Percentiles rank a stretch among this genome's conserved stretches.
Conservation (phyloP, 2,329 filamentous ascomycete genomes). For the Botrytis aclada region DNA sequence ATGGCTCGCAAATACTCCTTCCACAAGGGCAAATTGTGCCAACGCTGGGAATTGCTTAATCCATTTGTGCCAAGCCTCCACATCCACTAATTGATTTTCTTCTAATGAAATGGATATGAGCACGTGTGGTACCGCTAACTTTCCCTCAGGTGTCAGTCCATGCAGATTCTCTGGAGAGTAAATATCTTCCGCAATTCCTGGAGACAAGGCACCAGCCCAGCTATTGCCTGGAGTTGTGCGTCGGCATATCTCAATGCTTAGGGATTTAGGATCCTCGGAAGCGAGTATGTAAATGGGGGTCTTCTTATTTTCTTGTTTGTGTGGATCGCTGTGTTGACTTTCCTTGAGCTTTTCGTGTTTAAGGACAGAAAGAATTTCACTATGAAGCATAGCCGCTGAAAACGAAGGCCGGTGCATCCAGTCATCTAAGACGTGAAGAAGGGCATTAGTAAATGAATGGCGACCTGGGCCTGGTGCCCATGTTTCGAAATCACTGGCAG, state of each 20-base stretch:
- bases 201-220: slow-evolving; percentile 11
- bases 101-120: slow-evolving; percentile 60
- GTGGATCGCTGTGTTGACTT: neutral
- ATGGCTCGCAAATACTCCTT: slow-evolving; percentile 60
- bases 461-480: slow-evolving; percentile 22
- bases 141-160: slow-evolving; percentile 14
- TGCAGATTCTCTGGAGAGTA: slow-evolving; percentile 18
- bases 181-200: slow-evolving; percentile 1
- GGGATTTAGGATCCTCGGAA: slow-evolving; percentile 19
- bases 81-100: slow-evolving; percentile 53
- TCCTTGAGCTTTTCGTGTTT: slow-evolving; percentile 13
- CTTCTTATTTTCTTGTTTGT: slow-evolving; percentile 15
- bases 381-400: slow-evolving; percentile 30
- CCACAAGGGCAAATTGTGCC: slow-evolving; percentile 58
- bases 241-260: slow-evolving; percentile 21
- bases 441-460: slow-evolving; percentile 26
- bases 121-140: slow-evolving; percentile 47
- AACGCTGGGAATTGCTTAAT: slow-evolving; percentile 53
- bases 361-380: slow-evolving; percentile 25
- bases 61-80: slow-evolving; percentile 60
- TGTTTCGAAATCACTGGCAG: slow-evolving; percentile 25
- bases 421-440: slow-evolving; percentile 27
- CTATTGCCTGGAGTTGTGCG: slow-evolving; percentile 16
- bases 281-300: slow-evolving; percentile 23
- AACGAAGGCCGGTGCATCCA: slow-evolving; percentile 27